Percentiles rank a stretch among this genome's conserved stretches.
Conservation (phyloP, 208 protist species). For the Giardia duodenalis region DNA sequence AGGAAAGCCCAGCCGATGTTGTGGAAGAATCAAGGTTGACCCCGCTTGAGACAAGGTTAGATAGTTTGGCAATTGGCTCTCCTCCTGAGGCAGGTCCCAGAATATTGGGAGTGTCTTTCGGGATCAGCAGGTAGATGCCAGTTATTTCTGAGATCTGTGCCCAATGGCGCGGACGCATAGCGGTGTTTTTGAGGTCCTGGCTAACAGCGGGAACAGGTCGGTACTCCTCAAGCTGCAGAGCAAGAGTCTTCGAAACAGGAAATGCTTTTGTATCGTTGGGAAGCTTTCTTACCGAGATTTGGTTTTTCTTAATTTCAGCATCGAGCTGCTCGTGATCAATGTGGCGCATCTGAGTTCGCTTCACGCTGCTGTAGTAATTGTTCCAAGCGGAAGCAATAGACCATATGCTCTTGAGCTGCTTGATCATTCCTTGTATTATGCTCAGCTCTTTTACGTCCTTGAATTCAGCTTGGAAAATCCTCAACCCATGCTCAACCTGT, state of each 20-base stretch:
- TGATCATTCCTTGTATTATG: not conserved
- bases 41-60: not conserved
- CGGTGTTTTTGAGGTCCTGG: not conserved
- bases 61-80: not conserved
- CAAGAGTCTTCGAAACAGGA: not conserved
- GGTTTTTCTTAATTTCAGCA: not conserved
- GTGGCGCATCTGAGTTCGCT: not conserved
- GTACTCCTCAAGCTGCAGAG: not conserved
- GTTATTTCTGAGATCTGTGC: constrained; percentile 1
- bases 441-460: not conserved
- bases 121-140: not conserved
- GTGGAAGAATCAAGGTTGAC: not conserved
- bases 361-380: not conserved
- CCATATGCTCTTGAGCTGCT: not conserved
- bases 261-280: not conserved
- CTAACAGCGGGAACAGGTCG: not conserved
- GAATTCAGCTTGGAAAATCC: not conserved
- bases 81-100: not conserved
- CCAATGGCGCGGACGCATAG: constrained; percentile 23
- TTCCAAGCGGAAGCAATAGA: not conserved
- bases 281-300: not conserved
- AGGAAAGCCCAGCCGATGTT: not conserved
- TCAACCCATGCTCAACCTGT: not conserved
- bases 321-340: not conserved
- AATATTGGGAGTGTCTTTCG: not conserved